A percentile compares a stretch with the other conserved stretches of the same genome.
Evolutionary conservation across 306 rosid species (phyloP).

Genomic region (Cercis canadensis): DNA sequence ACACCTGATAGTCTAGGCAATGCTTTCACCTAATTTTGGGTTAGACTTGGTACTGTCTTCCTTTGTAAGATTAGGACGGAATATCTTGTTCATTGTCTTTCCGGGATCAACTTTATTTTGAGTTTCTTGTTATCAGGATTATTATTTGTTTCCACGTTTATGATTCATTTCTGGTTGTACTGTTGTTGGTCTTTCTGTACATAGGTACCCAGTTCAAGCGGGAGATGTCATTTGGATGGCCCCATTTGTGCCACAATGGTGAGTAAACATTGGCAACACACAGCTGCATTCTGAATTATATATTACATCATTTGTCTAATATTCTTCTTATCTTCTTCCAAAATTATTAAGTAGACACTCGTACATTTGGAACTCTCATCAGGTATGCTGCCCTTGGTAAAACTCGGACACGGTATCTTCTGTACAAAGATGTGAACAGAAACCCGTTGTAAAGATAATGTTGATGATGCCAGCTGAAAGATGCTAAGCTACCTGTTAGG

Average conservation of each 20-base stretch:
- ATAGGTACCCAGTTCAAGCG: conserved; percentile 92
- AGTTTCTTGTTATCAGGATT: conserved; percentile 26
- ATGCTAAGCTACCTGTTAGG: not conserved
- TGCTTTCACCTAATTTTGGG: not conserved
- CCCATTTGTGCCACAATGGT: conserved; percentile 97
- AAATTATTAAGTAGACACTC: not conserved
- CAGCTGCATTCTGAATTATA: conserved; percentile 2
- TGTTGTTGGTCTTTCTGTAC: conserved; percentile 4
- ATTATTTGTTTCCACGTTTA: not conserved
- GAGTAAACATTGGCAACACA: conserved; percentile 21
- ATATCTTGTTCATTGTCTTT: not conserved
- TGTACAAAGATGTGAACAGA: conserved; percentile 91
- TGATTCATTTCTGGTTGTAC: conserved; percentile 11
- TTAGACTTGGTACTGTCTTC: not conserved
- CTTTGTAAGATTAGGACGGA: conserved; percentile 17
- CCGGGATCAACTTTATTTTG: conserved; percentile 4
- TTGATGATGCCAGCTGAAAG: conserved; percentile 28
- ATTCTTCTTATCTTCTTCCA: conserved; percentile 19
- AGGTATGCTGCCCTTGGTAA: conserved; percentile 97
- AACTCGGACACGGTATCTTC: conserved; percentile 76
- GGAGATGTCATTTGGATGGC: conserved; percentile 99
- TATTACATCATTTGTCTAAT: conserved; percentile 13
- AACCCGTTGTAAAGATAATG: conserved; percentile 57
- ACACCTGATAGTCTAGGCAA: not conserved
- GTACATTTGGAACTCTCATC: conserved; percentile 37